Evolutionary conservation across 768 basidiomycete genomes (phyloP).

Genomic region (Leucogyrophana mollusca): DNA sequence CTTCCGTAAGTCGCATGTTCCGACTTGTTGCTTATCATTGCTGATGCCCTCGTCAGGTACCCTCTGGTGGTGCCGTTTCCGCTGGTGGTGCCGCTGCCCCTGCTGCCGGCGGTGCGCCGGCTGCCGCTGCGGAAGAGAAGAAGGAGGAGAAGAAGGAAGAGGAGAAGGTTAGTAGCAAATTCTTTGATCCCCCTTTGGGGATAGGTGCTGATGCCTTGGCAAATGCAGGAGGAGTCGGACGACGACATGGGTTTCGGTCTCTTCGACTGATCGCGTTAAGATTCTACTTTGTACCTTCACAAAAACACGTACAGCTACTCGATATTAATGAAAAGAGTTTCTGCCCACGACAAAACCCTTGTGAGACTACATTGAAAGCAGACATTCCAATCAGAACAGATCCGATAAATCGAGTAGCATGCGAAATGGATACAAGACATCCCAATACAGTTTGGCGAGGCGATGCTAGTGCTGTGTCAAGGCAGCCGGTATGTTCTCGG

Average conservation of each 20-base stretch:
- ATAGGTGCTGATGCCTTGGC: conserved; percentile 1
- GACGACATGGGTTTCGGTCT: conserved; percentile 99
- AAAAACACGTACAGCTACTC: neutral
- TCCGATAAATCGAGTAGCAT: neutral
- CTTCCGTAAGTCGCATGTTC: conserved; percentile 65
- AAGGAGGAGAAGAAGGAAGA: conserved; percentile 89
- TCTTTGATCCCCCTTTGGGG: neutral
- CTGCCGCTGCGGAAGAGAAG: conserved; percentile 67
- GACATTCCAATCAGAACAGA: conserved; percentile 9
- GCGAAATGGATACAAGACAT: conserved; percentile 6
- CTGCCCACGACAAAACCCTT: neutral
- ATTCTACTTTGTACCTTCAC: conserved; percentile 4
- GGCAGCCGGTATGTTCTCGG: conserved; percentile 7
- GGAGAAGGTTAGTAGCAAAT: conserved; percentile 63
- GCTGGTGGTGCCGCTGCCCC: conserved; percentile 46
- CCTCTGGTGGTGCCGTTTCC: conserved; percentile 86
- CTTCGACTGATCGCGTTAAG: conserved; percentile 69
- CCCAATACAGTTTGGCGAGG: neutral
- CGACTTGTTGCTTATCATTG: conserved; percentile 1
- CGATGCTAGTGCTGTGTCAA: conserved; percentile 1
- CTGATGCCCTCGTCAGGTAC: conserved; percentile 52
- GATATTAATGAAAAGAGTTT: conserved; percentile 9
- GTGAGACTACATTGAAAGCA: neutral
- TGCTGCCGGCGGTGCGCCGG: conserved; percentile 51
- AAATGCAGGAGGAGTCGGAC: conserved; percentile 82